Evolutionary conservation across 2,329 filamentous ascomycete genomes (phyloP).

Genomic region (Penicillium capsulatum): DNA sequence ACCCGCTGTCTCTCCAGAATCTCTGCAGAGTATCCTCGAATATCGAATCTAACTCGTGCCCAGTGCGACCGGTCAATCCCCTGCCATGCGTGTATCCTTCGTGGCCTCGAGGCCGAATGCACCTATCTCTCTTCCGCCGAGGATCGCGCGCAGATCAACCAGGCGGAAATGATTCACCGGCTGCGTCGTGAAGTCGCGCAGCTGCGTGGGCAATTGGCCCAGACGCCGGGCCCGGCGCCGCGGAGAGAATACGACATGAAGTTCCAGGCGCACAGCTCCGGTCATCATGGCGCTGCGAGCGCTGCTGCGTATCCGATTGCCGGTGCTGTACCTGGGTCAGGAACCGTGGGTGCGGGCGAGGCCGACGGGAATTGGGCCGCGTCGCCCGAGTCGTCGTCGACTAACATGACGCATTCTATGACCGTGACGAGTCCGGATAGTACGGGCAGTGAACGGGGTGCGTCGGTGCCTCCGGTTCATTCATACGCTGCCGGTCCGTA

Average conservation of each 20-base stretch:
- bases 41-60: not conserved
- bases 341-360: not conserved
- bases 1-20: too few relatives aligned
- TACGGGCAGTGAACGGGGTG: slow-evolving; percentile 17
- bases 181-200: slow-evolving; percentile 25
- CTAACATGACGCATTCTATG: slow-evolving; percentile 14
- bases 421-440: slow-evolving; percentile 22
- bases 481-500: slow-evolving; percentile 5
- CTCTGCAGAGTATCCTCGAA: too few relatives aligned
- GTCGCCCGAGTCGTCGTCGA: slow-evolving; percentile 18
- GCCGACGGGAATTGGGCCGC: slow-evolving; percentile 16
- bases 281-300: not conserved
- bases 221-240: slow-evolving; percentile 6
- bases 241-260: too few relatives aligned
- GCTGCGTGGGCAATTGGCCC: slow-evolving; percentile 16
- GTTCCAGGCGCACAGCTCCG: too few relatives aligned
- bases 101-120: slow-evolving; percentile 28
- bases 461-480: not conserved
- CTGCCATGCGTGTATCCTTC: slow-evolving; percentile 25
- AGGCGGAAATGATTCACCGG: slow-evolving; percentile 40
- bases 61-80: slow-evolving; percentile 30
- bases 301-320: not conserved
- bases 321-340: not conserved
- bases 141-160: slow-evolving; percentile 62
- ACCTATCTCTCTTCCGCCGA: slow-evolving; percentile 40